Evolutionary conservation across 805 yeast genomes (phyloP).

Genomic region (Barnettozyma sucrosica): DNA sequence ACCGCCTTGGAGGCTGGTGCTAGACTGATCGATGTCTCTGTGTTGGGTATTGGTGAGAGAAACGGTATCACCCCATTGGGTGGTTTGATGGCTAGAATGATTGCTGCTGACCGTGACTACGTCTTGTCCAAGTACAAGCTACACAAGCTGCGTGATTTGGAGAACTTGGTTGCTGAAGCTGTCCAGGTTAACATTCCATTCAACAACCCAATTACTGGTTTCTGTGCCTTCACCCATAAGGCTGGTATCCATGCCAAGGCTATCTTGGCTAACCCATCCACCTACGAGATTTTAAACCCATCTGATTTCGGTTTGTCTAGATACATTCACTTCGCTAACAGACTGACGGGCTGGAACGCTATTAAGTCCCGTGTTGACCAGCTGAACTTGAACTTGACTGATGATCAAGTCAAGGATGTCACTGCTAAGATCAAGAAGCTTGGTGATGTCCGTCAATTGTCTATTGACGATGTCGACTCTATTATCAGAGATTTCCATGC

Average conservation of each 20-base stretch:
- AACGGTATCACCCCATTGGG: conserved; percentile 98
- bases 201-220: conserved; percentile 98
- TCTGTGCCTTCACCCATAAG: conserved; percentile 99
- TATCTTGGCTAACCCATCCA: conserved; percentile 94
- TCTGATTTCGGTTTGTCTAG: conserved; percentile 93
- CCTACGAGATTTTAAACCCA: conserved; percentile 96
- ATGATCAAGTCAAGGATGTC: conserved; percentile 92
- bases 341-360: conserved; percentile 98
- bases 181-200: conserved; percentile 96
- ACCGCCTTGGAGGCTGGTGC: conserved; percentile 99
- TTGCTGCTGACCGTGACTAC: conserved; percentile 95
- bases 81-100: conserved; percentile 98
- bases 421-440: conserved; percentile 87
- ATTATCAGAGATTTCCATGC: conserved; percentile 92
- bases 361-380: conserved; percentile 98
- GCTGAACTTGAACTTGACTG: conserved; percentile 81
- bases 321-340: conserved; percentile 95
- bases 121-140: conserved; percentile 91
- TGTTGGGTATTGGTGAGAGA: conserved; percentile 97
- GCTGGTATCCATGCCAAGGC: conserved; percentile 99
- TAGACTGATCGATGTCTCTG: conserved; percentile 87
- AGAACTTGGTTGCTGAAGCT: conserved; percentile 93
- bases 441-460: conserved; percentile 92
- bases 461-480: conserved; percentile 95
- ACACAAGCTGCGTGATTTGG: conserved; percentile 93